Evolutionary conservation across 306 rosid species (phyloP), one percentile per base, ranked within the genome.

Genomic region (Styphnolobium japonicum): DNA sequence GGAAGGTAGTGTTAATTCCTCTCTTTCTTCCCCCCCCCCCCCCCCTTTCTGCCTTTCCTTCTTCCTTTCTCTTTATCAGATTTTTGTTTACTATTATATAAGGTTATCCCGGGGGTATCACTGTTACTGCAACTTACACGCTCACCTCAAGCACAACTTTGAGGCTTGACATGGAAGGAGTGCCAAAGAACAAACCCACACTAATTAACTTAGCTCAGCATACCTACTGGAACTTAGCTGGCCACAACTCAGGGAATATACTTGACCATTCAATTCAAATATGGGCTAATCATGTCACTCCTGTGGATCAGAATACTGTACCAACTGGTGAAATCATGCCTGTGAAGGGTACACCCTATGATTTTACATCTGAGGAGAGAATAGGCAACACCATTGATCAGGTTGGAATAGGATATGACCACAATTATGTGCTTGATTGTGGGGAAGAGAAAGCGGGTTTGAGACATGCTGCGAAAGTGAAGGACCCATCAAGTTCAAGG

Each of bases 111-210:
- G 99, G 98, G 37, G 92, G 86, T 68, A 73, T 93, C 43, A 82
- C 89, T 5, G 68, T 95, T 34, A 88, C 93, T 31, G 99, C 98
- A 78, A 93, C 91, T 16, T 93, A 95, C 80, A 85, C 87, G 0
- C 99, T 95, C 74, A 90, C 86, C 46, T 88, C 97, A 15, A 86
- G 75, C 77, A 91, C 97, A 10, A 87, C 97, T 15, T 19, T 95
- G 85, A 90, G 88, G 82, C 99, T 95, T 67, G 98, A 91, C 86
- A 95, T 95, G 97, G 98, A 95, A 85, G 99, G 94, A 75, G 88
- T 90, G 78, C 87, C 96, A 7, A 87, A 87, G 85, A 82, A 91
- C 89, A 95, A 92, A 86, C 78, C 97, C 36, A 95, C 99, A 40
- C 85, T 87, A 2, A 81, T 93, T 66, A 93, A 87, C 89, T 85